Evolutionary conservation across 805 yeast genomes (phyloP).

Genomic region (Cyberlindnera amylophila): DNA sequence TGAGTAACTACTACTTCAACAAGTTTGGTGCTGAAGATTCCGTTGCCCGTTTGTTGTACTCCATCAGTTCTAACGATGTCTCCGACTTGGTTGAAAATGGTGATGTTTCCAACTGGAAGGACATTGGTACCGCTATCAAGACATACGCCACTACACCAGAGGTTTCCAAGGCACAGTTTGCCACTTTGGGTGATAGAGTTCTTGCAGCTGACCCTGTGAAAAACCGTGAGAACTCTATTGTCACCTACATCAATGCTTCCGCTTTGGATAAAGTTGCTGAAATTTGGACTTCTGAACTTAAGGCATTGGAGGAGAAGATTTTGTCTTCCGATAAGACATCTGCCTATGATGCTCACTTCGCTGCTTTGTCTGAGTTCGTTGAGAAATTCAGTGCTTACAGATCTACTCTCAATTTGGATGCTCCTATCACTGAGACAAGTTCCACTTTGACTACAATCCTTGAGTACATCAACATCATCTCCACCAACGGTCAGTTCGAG

Average conservation of each 20-base stretch:
- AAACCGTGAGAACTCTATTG: constrained; percentile 69
- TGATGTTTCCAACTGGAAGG: constrained; percentile 78
- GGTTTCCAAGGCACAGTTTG: constrained; percentile 51
- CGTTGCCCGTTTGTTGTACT: constrained; percentile 71
- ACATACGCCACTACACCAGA: constrained; percentile 45
- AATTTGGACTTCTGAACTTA: constrained; percentile 81
- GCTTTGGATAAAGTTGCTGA: constrained; percentile 73
- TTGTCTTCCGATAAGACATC: constrained; percentile 40
- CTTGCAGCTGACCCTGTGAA: constrained; percentile 41
- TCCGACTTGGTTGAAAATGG: constrained; percentile 74
- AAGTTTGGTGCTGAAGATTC: constrained; percentile 45
- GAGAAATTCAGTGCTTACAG: constrained; percentile 80
- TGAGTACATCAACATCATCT: constrained; percentile 78
- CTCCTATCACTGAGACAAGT: constrained; percentile 26
- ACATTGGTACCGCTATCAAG: constrained; percentile 65
- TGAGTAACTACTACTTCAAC: constrained; percentile 65
- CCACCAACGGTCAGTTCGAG: constrained; percentile 80
- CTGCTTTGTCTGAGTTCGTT: constrained; percentile 74
- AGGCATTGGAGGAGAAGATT: constrained; percentile 41
- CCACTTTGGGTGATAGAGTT: constrained; percentile 76
- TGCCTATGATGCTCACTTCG: constrained; percentile 79
- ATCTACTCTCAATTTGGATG: constrained; percentile 39
- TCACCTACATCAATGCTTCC: constrained; percentile 75
- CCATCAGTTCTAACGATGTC: constrained; percentile 51
- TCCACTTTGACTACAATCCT: constrained; percentile 49